Evolutionary conservation across 345 rosid genomes (phyloP), one percentile per base, ranked within the genome.

Genomic region (Acer saccharum): DNA sequence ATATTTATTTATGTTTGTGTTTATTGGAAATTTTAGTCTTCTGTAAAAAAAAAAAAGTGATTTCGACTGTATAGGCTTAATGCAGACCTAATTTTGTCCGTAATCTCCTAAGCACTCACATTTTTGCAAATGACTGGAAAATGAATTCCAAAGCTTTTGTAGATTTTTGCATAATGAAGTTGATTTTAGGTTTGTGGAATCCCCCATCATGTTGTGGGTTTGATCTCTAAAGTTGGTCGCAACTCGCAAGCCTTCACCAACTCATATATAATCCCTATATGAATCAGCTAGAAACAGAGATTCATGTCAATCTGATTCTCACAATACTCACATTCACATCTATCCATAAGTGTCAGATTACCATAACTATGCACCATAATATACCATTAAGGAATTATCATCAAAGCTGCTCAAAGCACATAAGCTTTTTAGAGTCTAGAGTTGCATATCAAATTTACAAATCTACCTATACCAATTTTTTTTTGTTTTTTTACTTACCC

Each of bases 131-230:
- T 66, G 69, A 66, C 25, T 7, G 50, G 7, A 35, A 10, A n/a
- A 39, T 13, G 20, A 46, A 17, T 39, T 9, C 23, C 4, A 9
- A 13, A 35, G 13, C 21, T 10, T 9, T 67, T 18, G 9, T 67
- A 67, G 25, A 10, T 41, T 67, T 41, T 67, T 67, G 52, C 70
- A 39, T 17, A 54, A 14, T 70, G 41, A 71, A 71, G 60, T 25
- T 17, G 61, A 27, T 17, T 4, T 29, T 52, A 11, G 16, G 46
- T 18, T 29, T 71, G 46, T 23, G n/a, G 58, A 54, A 54, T 54
- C 46, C 2, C 39, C 55, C 55, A 50, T 1, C 10, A 43, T 43
- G 46, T 43, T 50, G 55, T 50, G 55, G 55, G 18, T 2, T 50
- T 50, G 55, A 50, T 50, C 55, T 50, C 55, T 50, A 50, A 50